Conservation (phyloP, 2,329 filamentous ascomycete genomes). For the Cadophora luteo-olivacea region DNA sequence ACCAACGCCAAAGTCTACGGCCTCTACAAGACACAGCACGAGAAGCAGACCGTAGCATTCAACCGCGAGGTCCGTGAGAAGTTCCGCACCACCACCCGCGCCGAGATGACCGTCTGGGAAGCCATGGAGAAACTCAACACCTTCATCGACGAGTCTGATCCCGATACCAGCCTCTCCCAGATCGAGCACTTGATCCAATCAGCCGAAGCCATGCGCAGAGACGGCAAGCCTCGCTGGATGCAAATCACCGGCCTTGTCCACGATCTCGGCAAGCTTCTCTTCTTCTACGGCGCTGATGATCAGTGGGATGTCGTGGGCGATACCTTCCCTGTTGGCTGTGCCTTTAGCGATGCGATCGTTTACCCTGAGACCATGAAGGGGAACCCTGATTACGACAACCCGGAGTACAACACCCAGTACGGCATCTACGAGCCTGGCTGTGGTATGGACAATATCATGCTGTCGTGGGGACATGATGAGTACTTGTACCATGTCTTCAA, state of each 20-base stretch:
- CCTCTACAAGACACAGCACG: conserved; percentile 80
- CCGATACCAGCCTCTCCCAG: conserved; percentile 85
- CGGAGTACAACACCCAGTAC: conserved; percentile 75
- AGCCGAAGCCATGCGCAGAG: conserved; percentile 86
- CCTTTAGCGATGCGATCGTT: conserved; percentile 78
- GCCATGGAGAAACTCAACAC: conserved; percentile 93
- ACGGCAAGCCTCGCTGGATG: conserved; percentile 85
- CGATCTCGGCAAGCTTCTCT: conserved; percentile 80
- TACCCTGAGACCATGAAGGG: conserved; percentile 77
- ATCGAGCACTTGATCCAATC: conserved; percentile 90
- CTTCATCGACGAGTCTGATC: conserved; percentile 89
- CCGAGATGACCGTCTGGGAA: conserved; percentile 84
- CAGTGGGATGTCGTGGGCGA: conserved; percentile 95
- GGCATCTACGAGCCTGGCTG: conserved; percentile 84
- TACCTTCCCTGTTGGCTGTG: conserved; percentile 80
- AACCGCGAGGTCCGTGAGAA: conserved; percentile 80
- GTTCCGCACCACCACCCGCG: conserved; percentile 69
- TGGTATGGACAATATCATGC: conserved; percentile 86
- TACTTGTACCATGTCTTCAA: conserved; percentile 88
- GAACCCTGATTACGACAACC: conserved; percentile 77
- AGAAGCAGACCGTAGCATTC: conserved; percentile 80
- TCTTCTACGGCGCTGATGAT: conserved; percentile 81
- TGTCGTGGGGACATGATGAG: conserved; percentile 90
- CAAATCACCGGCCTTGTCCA: conserved; percentile 79
- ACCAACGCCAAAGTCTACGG: conserved; percentile 84